These are phyloP conservation scores for Fusarium nanum DNA, from an alignment of 2,329 filamentous ascomycete species.

Conservation along the genomic window DNA sequence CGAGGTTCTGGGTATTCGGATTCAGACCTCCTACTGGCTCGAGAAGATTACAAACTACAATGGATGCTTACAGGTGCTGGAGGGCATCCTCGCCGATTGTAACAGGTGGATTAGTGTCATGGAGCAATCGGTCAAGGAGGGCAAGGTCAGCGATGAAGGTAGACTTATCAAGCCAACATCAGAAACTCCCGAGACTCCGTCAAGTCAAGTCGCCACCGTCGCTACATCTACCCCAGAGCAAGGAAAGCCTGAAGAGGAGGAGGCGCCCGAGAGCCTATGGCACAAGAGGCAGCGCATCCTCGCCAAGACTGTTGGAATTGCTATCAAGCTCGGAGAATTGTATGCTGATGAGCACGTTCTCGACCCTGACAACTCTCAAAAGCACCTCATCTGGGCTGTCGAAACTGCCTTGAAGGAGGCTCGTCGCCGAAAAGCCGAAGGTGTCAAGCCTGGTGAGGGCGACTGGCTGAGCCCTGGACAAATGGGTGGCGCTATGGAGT, in stretches of 20 bases:
- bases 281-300: constrained; percentile 74
- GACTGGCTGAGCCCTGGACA: constrained; percentile 77
- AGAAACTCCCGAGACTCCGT: constrained; percentile 17
- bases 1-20: constrained; percentile 88
- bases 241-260: constrained; percentile 43
- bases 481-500: constrained; percentile 79
- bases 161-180: constrained; percentile 43
- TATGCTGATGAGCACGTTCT: constrained; percentile 82
- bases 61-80: constrained; percentile 79
- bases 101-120: constrained; percentile 68
- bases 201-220: constrained; percentile 9
- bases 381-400: constrained; percentile 81
- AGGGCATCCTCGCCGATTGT: constrained; percentile 79
- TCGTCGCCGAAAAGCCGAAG: constrained; percentile 72
- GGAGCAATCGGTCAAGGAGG: constrained; percentile 62
- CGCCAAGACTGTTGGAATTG: constrained; percentile 78
- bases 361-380: constrained; percentile 77
- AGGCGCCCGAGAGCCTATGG: constrained; percentile 62
- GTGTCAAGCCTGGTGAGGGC: constrained; percentile 76
- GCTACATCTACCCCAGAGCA: constrained; percentile 29
- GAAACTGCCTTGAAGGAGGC: constrained; percentile 82
- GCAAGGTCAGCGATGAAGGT: constrained; percentile 57
- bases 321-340: constrained; percentile 85
- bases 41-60: constrained; percentile 79
- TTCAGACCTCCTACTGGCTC: constrained; percentile 82